Base-by-base conservation (phyloP, 108 stramenopile species). In the Schizochytrium sp. region DNA sequence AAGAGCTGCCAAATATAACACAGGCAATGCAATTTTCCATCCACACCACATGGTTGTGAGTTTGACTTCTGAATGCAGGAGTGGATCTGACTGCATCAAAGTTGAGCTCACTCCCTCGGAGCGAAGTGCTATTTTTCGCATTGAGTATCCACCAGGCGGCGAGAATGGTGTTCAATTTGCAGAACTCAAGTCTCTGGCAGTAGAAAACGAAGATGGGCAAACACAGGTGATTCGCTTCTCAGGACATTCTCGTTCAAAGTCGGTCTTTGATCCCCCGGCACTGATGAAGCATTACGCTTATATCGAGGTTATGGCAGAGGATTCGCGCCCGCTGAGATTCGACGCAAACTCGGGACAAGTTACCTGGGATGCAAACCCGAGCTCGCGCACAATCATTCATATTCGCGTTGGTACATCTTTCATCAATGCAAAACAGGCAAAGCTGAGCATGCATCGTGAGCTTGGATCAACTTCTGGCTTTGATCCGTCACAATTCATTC, bases 321-420 rank as follows among this genome's bases (percentile, higher is more conserved):
- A 55, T 40, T 1, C 12, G 40, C 10, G 45, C 47, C 15, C 40
- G 10, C 15, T 83, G 47, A 55, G 55, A 53, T 38, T 83, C 28
- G 53, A 55, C 76, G 5, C n/a, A 40, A 28, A 17, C 1, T 5
- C 10, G 15, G 4, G 5, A 5, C 53, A 17, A 15, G 50, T 49
- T 10, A 47, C 0, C 13, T 55, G 47, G 50, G 28, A 10, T 3
- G n/a, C 3, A n/a, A 8, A 47, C n/a, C 50, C 28, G 8, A 50
- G 76, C 53, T 38, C 19, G 50, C 76, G 53, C 53, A 55, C 53
- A 47, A 55, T 5, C 15, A 53, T 55, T 13, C 15, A 47, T 42
- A 47, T 83, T 46, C 49, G 61, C 3, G 69, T 91, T 15, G 89
- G 56, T 2, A 90, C 91, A 17, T 90, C 89, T 4, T 61, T 91